Base-by-base conservation (phyloP, 2,329 filamentous ascomycete species). In the Cladophialophora bantiana region DNA sequence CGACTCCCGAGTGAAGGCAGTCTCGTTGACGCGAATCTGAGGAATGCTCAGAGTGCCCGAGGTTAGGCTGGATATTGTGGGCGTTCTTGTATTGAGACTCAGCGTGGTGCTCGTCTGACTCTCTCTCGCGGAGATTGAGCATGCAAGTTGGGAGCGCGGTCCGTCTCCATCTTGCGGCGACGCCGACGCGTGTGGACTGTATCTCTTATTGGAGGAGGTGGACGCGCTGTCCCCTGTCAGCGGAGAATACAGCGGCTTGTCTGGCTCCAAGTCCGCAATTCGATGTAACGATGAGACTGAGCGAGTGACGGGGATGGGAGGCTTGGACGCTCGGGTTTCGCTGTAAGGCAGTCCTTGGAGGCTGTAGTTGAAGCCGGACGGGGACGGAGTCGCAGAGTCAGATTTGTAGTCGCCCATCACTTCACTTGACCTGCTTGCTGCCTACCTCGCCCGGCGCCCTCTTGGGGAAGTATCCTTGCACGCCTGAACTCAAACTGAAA, bases 1-100 rank as follows among this genome's bases (percentile, higher is more conserved):
- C 18, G 54, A 64, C 12, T 56, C 50, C 36, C 38, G 53, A 26
- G 26, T 26, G 20, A 35, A 50, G 32, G 55, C 54, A 15, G 45
- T 56, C 42, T 70, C 63, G 35, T 67, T 64, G 4, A 66, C 60
- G 18, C 68, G 66, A 42, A 70, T 70, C 36, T 70, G 68, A 65
- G 68, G 68, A 34, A 70, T 65, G 61, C 68, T 70, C 42, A 63
- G 52, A 12, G 63, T 66, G 26, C 66, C 65, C n/a, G 68, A 70
- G 7, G 68, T 62, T 40, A 70, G 45, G 57, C 66, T 70, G 53
- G 65, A 68, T 58, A 68, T 58, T 31, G 68, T 70, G 7, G 68
- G 65, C 35, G 68, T 40, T 54, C 55, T 68, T 18, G 68, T 70
- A 50, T 65, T 62, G 42, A 68, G 50, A 36, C 59, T 61, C 59